Evolutionary conservation across 2,329 filamentous ascomycete species (phyloP), one percentile per base, ranked within the genome.

Genomic region (Fusarium brevicatenulatum): DNA sequence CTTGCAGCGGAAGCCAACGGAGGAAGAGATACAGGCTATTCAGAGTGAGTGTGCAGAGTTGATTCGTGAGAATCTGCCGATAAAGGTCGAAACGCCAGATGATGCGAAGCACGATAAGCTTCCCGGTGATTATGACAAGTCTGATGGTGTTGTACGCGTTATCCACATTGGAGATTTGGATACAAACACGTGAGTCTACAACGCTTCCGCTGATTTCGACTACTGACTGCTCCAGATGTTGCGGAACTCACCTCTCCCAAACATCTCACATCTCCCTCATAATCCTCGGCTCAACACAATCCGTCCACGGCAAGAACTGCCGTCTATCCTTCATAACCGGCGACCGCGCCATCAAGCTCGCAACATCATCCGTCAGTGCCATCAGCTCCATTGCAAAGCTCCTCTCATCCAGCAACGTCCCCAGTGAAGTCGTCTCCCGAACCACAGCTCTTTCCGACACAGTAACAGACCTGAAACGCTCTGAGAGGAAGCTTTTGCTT

Each of bases 261-360:
- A 81, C 79, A 5, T 80, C 79, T 0, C 79, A 81, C 49, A 74
- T 81, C 10, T 71, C 73, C 2, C 78, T 81, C 18, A 72, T 81
- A 19, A 63, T 81, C 0, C 62, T 81, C 5, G 77, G 78, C 5
- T 70, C 74, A 13, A 78, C 74, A 2, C 78, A 81, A 16, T 71
- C 76, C 1, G 76, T 81, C 1, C 79, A 80, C 7, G 77, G 78
- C 1, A 81, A 77, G n/a, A 80, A 80, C 53, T 79, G 73, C 4
- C 79, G 79, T 2, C 60, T 81, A 2, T 80, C 75, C 8, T 81
- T 81, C 49, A 76, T 78, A 2, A 67, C 72, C 0, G 79, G 79
- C 0, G 78, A 81, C 9, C 68, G 78, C 12, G 79, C 78, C 28
- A 76, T 81, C 28, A 58, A 54, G 2, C 50, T 78, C 0, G 78